Percentiles rank a stretch among this genome's conserved stretches.
These are phyloP conservation scores for Trametes pubescens DNA, from an alignment of 1,284 basidiomycete species.

Conservation along the genomic window DNA sequence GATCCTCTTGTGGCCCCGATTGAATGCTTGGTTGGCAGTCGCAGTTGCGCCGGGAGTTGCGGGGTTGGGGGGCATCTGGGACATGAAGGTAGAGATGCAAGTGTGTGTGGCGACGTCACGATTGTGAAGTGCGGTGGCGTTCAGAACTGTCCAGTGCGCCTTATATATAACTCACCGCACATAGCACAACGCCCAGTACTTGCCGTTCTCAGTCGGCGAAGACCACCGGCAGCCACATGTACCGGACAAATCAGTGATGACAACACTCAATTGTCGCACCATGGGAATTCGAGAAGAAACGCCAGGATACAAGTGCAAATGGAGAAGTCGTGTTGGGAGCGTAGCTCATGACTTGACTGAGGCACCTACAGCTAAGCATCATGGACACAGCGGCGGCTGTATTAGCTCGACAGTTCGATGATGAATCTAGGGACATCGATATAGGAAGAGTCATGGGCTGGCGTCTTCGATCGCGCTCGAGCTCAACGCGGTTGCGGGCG, in stretches of 20 bases:
- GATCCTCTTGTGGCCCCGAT: conserved; percentile 57
- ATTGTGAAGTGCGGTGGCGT: background rate
- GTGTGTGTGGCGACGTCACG: background rate
- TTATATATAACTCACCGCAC: background rate
- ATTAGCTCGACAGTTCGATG: too few relatives aligned
- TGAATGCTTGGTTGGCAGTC: background rate
- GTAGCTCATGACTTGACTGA: background rate
- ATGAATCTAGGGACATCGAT: too few relatives aligned
- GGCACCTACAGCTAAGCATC: too few relatives aligned
- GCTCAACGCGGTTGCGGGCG: too few relatives aligned
- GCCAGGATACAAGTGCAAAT: background rate
- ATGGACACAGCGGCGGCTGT: too few relatives aligned
- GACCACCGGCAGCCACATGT: background rate
- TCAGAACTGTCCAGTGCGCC: background rate
- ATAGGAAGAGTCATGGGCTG: too few relatives aligned
- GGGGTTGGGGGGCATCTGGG: background rate
- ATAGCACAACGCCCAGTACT: background rate
- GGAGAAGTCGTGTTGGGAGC: background rate
- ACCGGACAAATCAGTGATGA: conserved; percentile 5
- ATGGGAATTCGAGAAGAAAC: background rate
- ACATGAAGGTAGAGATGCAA: background rate
- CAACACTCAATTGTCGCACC: background rate
- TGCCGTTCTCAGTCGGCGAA: background rate
- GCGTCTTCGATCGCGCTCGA: too few relatives aligned
- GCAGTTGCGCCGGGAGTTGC: background rate